These are phyloP conservation scores for Babesia ovis DNA, from an alignment of 169 alveolate genomes.

Conservation along the genomic window DNA sequence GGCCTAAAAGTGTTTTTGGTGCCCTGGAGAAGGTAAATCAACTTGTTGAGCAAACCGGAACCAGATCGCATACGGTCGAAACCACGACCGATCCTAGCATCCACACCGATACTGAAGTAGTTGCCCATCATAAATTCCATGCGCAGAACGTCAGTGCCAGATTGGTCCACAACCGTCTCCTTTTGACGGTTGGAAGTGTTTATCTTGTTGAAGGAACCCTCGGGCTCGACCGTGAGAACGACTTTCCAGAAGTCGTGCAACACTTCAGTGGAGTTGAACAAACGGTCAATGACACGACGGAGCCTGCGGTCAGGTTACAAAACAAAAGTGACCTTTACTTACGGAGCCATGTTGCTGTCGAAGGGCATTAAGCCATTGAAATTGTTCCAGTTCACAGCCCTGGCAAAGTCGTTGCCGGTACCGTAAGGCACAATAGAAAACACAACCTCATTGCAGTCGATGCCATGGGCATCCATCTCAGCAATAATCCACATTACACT, in stretches of 20 bases:
- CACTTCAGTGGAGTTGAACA: slow-evolving; percentile 77
- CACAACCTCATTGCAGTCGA: slow-evolving; percentile 74
- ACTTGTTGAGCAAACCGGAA: slow-evolving; percentile 75
- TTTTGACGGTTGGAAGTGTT: slow-evolving; percentile 71
- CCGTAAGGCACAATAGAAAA: slow-evolving; percentile 93
- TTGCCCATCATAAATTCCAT: slow-evolving; percentile 83
- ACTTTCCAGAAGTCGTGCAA: slow-evolving; percentile 90
- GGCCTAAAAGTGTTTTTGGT: slow-evolving; percentile 77
- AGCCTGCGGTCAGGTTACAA: slow-evolving; percentile 39
- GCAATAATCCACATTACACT: slow-evolving; percentile 89
- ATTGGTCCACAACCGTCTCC: slow-evolving; percentile 57
- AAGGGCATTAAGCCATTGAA: slow-evolving; percentile 76
- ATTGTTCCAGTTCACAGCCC: slow-evolving; percentile 88
- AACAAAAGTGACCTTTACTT: background rate
- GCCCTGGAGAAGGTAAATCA: slow-evolving; percentile 76
- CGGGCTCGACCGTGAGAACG: slow-evolving; percentile 76
- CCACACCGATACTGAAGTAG: slow-evolving; percentile 91
- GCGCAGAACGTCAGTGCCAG: slow-evolving; percentile 22
- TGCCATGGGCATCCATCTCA: slow-evolving; percentile 81
- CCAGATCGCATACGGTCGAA: slow-evolving; percentile 86
- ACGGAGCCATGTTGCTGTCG: slow-evolving; percentile 76
- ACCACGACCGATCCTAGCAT: slow-evolving; percentile 91
- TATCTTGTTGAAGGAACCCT: slow-evolving; percentile 84
- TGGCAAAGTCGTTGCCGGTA: slow-evolving; percentile 93
- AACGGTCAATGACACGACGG: slow-evolving; percentile 72